Base-by-base conservation (phyloP, 176 grass and related monocot species). In the Carex parvula region DNA sequence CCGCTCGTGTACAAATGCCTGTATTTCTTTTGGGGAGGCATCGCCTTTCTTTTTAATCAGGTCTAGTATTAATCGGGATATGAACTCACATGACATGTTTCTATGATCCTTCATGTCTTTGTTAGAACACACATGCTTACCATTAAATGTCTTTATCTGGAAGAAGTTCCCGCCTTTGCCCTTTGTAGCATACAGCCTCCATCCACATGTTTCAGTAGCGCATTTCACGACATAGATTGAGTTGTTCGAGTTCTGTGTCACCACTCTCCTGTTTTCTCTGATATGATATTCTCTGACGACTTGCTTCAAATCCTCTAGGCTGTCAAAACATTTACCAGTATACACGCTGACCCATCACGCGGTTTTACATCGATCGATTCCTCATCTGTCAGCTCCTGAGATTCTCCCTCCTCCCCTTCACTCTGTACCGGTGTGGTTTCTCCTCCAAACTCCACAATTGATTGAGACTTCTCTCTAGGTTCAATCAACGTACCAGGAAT, bases 31-130 rank as follows among this genome's bases (percentile, higher is more conserved):
- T 32, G 50, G 50, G 13, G 73, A 56, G 14, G 50, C 50, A 30
- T 77, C 50, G 10, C 50, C 50, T 33, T 56, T 77, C 24, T 18
- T 77, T 77, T 56, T 77, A 55, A 77, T 55, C 73, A 77, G 50
- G 46, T 77, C 50, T 12, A 76, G 48, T 56, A 77, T 77, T 6
- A 55, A 13, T 53, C 29, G 10, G 2, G 72, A 76, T 76, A 76
- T 76, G 72, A 55, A 76, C 72, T 76, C 48, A 55, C 41, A 29
- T 17, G 72, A 16, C 72, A 76, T 76, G 72, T 76, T 76, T 55
- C 5, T 15, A 32, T 76, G 46, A 24, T 76, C 72, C 22, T 55
- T 21, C 16, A 18, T 50, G 5, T 55, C 72, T 55, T 55, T 13
- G n/a, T 76, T 76, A 5, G 72, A 32, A 76, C 48, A 76, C 24